A percentile compares a stretch with the other conserved stretches of the same genome.
Evolutionary conservation across 306 rosid genomes (phyloP).

Genomic region (Acmispon strigosus): DNA sequence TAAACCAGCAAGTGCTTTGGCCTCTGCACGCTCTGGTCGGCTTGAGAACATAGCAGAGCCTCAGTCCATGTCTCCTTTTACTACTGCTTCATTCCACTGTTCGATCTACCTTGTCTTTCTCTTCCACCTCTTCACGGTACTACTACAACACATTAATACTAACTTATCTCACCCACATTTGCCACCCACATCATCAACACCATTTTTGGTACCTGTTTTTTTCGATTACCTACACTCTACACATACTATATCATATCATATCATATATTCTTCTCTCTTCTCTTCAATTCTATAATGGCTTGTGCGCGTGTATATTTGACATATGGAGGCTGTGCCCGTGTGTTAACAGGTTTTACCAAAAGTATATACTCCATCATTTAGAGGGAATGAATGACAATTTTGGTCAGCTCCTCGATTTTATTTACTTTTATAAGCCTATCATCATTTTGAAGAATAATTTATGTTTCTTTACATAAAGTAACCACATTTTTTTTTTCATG

Average conservation of each 20-base stretch:
- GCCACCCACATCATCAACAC: slow-evolving; percentile 23
- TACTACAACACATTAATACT: too few species aligned
- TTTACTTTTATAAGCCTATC: neutral
- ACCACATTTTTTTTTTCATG: slow-evolving; percentile 13
- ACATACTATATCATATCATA: too few species aligned
- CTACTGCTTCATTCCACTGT: neutral
- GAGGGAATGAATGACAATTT: neutral
- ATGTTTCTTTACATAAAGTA: slow-evolving; percentile 25
- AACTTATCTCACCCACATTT: neutral
- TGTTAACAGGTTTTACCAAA: neutral
- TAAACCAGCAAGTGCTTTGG: slow-evolving; percentile 67
- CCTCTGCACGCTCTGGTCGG: slow-evolving; percentile 72
- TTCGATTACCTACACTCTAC: neutral
- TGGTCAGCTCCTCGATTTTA: neutral
- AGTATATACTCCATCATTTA: neutral
- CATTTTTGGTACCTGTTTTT: slow-evolving; percentile 10
- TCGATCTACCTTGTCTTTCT: neutral
- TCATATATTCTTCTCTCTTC: neutral
- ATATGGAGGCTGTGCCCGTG: neutral
- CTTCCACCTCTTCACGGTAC: neutral
- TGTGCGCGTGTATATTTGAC: neutral
- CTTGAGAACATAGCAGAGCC: slow-evolving; percentile 29
- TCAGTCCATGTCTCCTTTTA: slow-evolving; percentile 26
- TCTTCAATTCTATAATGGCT: neutral
- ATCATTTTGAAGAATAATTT: slow-evolving; percentile 5